Base-by-base conservation (phyloP, 2,329 filamentous ascomycete genomes). In the Sporothrix luriei region DNA sequence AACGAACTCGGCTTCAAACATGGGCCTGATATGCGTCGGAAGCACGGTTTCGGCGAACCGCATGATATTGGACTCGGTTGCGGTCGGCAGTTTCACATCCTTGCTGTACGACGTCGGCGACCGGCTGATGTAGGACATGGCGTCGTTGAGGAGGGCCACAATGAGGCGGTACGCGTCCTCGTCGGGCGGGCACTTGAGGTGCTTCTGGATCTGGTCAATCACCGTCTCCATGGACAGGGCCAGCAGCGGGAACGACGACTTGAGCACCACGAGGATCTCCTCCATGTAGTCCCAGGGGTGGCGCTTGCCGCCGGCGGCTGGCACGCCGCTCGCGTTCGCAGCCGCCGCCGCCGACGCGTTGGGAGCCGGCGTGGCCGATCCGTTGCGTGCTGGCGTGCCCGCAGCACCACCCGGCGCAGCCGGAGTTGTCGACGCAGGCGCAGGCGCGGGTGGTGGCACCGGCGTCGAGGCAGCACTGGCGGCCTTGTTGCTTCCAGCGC, bases 161-260 rank as follows among this genome's bases (percentile, higher is more conserved):
- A 99, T 99, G 19, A 99, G 85, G 65, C 95, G 88, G 79, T 98
- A 98, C 2, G 95, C 96, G 81, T 99, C 95, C 78, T 99, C 95
- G 76, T 99, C 95, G 0, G 94, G 94, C 16, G 94, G 94, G 76
- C 95, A 98, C 81, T 99, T 99, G 87, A 99, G 99, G 80, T 98
- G 91, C 84, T 98, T 98, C 79, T 95, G 91, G 71, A 99, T 97
- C 80, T 98, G 94, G 77, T 99, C 95, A 40, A 98, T 94, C 93
- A 98, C 99, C 0, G 94, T 97, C 82, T 99, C 95, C 95, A 99
- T 98, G 0, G 94, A 97, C 55, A 98, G 83, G 11, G 96, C 95
- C 75, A 99, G 86, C 21, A 99, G 85, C 29, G 95, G 95, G 84
- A 98, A 99, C 0, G 94, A 94, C 7, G 95, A 98, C 84, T 99